These are phyloP conservation scores for Hypholoma sublateritium DNA, from an alignment of 768 basidiomycete species.

Conservation along the genomic window DNA sequence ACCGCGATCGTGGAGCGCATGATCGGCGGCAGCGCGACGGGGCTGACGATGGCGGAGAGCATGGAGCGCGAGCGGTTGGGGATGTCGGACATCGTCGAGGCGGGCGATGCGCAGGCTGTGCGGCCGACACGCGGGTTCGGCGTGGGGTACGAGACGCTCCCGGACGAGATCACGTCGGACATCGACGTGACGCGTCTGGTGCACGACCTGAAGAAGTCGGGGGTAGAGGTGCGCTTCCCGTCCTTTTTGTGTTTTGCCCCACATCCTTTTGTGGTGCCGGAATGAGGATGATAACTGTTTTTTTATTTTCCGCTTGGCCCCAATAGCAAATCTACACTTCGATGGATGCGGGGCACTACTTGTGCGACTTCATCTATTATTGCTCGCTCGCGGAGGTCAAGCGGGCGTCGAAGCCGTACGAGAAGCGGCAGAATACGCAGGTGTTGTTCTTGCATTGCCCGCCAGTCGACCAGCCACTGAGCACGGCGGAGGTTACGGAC, in stretches of 20 bases:
- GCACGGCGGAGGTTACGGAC: slow-evolving; percentile 66
- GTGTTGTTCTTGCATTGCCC: slow-evolving; percentile 76
- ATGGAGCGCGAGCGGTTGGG: slow-evolving; percentile 36
- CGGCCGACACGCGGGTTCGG: slow-evolving; percentile 45
- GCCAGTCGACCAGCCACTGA: slow-evolving; percentile 62
- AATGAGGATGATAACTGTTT: not conserved
- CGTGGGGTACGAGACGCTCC: slow-evolving; percentile 49
- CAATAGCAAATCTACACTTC: slow-evolving; percentile 67
- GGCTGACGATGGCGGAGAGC: slow-evolving; percentile 30
- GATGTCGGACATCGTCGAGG: slow-evolving; percentile 34
- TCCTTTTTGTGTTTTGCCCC: not conserved
- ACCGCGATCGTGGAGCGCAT: not conserved
- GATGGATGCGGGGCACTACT: slow-evolving; percentile 74
- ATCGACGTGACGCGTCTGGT: slow-evolving; percentile 60
- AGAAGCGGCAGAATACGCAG: slow-evolving; percentile 41
- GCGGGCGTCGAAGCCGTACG: slow-evolving; percentile 41
- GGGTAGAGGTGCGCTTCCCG: slow-evolving; percentile 42
- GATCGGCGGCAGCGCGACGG: slow-evolving; percentile 5
- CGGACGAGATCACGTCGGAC: slow-evolving; percentile 58
- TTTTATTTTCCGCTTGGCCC: slow-evolving; percentile 4
- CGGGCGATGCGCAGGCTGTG: slow-evolving; percentile 29
- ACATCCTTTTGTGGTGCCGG: not conserved
- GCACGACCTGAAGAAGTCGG: slow-evolving; percentile 50
- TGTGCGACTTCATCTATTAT: slow-evolving; percentile 78
- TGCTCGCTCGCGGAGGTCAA: slow-evolving; percentile 71